A percentile compares a stretch with the other conserved stretches of the same genome.
Conservation (phyloP, 345 rosid genomes). For the Corchorus capsularis region DNA sequence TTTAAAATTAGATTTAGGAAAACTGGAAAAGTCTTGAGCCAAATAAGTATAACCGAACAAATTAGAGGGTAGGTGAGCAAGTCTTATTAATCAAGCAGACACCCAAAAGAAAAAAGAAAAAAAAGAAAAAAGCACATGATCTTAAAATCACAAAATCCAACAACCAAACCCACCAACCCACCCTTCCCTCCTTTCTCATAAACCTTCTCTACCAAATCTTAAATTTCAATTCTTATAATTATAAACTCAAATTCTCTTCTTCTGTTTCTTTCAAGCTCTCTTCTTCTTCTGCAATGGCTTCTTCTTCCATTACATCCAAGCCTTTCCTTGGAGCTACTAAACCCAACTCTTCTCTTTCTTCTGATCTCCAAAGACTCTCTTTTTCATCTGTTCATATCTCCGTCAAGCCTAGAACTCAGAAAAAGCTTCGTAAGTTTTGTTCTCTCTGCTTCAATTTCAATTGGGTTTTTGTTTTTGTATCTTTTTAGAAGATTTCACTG, state of each 20-base stretch:
- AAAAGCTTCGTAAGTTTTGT: conserved; percentile 53
- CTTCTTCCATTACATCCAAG: conserved; percentile 54
- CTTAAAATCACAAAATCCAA: background rate
- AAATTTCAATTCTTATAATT: background rate
- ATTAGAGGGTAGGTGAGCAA: background rate
- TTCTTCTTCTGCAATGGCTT: conserved; percentile 44
- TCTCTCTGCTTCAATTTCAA: background rate
- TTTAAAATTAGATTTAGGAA: too few relatives aligned
- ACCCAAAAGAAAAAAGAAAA: background rate
- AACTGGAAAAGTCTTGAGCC: background rate
- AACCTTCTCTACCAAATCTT: conserved; percentile 19
- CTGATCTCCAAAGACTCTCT: conserved; percentile 50
- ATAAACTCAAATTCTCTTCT: conserved; percentile 19
- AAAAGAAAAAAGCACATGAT: background rate
- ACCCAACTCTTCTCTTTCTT: conserved; percentile 28
- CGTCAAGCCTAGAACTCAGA: conserved; percentile 40
- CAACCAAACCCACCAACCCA: conserved; percentile 1
- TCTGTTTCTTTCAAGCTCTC: background rate
- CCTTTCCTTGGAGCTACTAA: conserved; percentile 51
- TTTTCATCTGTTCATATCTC: conserved; percentile 48
- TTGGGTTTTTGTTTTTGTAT: conserved; percentile 4
- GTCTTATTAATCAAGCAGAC: background rate
- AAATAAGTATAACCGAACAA: background rate
- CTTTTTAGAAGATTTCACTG: background rate
- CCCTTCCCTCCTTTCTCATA: conserved; percentile 33